Percentiles rank a stretch among this genome's conserved stretches.
These are phyloP conservation scores for Inonotus hispidus DNA, from an alignment of 1,284 basidiomycete species.

Conservation along the genomic window DNA sequence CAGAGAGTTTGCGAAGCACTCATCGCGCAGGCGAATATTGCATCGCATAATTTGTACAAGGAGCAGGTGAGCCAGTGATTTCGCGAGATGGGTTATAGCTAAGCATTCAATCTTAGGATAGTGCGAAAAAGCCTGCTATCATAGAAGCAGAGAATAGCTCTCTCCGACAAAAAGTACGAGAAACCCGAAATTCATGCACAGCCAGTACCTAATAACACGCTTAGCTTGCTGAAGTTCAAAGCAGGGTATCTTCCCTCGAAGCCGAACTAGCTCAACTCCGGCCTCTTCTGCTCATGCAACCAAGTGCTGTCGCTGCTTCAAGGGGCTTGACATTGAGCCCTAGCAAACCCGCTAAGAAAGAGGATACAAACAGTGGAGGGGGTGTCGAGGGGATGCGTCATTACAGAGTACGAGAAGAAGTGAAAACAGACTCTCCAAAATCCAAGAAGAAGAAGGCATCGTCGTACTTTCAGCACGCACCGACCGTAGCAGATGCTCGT, in stretches of 20 bases:
- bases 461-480: conserved; percentile 19
- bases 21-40: conserved; percentile 50
- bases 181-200: background rate
- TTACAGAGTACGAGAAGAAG: conserved; percentile 5
- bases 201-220: conserved; percentile 1
- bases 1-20: conserved; percentile 58
- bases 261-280: conserved; percentile 48
- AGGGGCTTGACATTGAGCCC: conserved; percentile 2
- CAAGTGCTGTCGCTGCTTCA: conserved; percentile 29
- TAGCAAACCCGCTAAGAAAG: conserved; percentile 5
- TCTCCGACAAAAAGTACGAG: conserved; percentile 11
- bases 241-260: conserved; percentile 42
- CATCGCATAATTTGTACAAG: conserved; percentile 32
- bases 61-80: conserved; percentile 40
- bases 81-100: background rate
- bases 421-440: background rate
- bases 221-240: conserved; percentile 43
- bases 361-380: background rate
- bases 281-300: conserved; percentile 51
- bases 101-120: background rate
- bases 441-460: conserved; percentile 13
- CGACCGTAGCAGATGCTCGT: conserved; percentile 46
- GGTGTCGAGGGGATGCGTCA: background rate
- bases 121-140: background rate
- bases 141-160: conserved; percentile 14